Percentiles rank a stretch among this genome's conserved stretches.
phyloP scores from a whole-genome alignment of 495 filamentous ascomycete species.

The Penicillium egyptiacum region DNA sequence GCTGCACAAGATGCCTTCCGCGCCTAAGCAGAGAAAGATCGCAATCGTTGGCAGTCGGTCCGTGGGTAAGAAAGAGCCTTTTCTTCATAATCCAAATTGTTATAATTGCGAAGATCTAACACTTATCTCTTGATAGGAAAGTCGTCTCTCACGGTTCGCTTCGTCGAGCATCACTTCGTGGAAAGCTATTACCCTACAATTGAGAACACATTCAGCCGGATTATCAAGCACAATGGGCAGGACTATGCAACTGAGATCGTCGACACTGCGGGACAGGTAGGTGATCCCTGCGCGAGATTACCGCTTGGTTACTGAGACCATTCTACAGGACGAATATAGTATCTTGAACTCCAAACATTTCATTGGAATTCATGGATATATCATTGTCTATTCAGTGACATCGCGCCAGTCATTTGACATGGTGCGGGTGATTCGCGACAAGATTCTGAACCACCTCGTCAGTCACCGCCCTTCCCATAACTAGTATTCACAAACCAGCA shows the following conservation, averaged over 20 bases:
- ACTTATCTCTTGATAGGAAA: slow-evolving; percentile 62
- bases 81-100: neutral
- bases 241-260: slow-evolving; percentile 97
- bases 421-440: slow-evolving; percentile 90
- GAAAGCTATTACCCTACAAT: slow-evolving; percentile 99
- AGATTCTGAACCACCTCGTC: slow-evolving; percentile 95
- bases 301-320: slow-evolving; percentile 11
- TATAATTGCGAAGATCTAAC: neutral
- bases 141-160: slow-evolving; percentile 95
- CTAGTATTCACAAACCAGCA: neutral
- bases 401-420: slow-evolving; percentile 95
- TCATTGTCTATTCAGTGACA: slow-evolving; percentile 94
- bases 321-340: slow-evolving; percentile 86
- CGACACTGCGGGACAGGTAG: slow-evolving; percentile 95
- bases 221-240: slow-evolving; percentile 87
- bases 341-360: slow-evolving; percentile 98
- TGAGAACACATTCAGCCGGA: slow-evolving; percentile 96
- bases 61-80: slow-evolving; percentile 70
- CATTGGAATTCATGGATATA: slow-evolving; percentile 98
- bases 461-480: slow-evolving; percentile 26
- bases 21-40: slow-evolving; percentile 94
- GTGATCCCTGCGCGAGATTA: slow-evolving; percentile 15
- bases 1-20: slow-evolving; percentile 64
- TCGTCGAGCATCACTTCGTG: slow-evolving; percentile 96
- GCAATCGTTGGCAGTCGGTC: slow-evolving; percentile 97